phyloP scores from a whole-genome alignment of 2,329 filamentous ascomycete species.

The Ophiostoma montium region DNA sequence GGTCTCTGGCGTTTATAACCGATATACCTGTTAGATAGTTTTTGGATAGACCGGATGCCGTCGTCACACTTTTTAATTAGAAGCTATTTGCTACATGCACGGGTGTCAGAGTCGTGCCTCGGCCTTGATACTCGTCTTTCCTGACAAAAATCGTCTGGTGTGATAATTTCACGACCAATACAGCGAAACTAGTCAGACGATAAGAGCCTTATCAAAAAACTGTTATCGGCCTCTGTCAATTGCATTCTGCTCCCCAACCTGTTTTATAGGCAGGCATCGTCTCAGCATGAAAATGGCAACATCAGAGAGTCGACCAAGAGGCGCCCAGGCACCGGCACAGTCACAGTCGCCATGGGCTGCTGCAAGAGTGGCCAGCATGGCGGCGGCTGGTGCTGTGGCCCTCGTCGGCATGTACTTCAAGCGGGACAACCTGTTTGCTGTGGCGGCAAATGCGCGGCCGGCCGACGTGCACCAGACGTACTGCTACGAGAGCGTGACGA shows the following conservation, averaged over 20 bases:
- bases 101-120: too few relatives aligned
- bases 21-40: background rate
- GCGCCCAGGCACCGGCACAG: background rate
- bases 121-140: too few relatives aligned
- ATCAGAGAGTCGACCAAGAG: background rate
- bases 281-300: background rate
- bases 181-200: too few relatives aligned
- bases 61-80: background rate
- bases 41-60: background rate
- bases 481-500: conserved; percentile 31
- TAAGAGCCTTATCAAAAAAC: background rate
- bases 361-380: background rate
- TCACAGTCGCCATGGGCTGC: conserved; percentile 1
- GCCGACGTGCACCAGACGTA: conserved; percentile 17
- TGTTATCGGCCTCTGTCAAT: background rate
- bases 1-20: background rate
- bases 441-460: background rate
- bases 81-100: background rate
- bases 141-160: too few relatives aligned
- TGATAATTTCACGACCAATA: too few relatives aligned
- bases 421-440: background rate
- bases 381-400: background rate
- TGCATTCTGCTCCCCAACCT: too few relatives aligned
- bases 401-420: background rate
- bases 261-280: too few relatives aligned